Evolutionary conservation across 345 rosid species (phyloP).

Genomic region (Sonneratia alba): DNA sequence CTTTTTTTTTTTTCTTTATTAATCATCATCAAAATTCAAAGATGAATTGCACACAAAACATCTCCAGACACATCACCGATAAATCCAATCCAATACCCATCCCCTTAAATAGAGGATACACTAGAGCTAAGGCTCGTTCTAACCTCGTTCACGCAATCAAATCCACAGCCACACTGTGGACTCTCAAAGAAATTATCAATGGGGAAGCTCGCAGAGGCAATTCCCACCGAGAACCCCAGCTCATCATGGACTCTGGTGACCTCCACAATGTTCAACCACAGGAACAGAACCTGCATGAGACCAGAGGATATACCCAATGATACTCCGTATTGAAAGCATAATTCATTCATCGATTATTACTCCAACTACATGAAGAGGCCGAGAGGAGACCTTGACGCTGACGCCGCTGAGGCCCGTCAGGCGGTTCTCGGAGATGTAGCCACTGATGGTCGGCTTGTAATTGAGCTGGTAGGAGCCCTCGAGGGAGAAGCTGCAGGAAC

Average conservation of each 20-base stretch:
- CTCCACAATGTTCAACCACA: slow-evolving; percentile 91
- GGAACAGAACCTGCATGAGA: slow-evolving; percentile 38
- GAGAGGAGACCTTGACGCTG: slow-evolving; percentile 51
- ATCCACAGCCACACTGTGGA: slow-evolving; percentile 98
- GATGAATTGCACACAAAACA: neutral
- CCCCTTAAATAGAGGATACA: slow-evolving; percentile 44
- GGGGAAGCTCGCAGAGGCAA: slow-evolving; percentile 67
- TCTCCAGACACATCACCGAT: neutral
- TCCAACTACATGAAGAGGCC: too few species aligned
- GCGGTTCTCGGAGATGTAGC: slow-evolving; percentile 49
- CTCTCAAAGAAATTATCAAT: slow-evolving; percentile 71
- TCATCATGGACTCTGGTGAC: slow-evolving; percentile 52
- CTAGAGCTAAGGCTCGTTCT: slow-evolving; percentile 28
- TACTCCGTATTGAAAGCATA: slow-evolving; percentile 37
- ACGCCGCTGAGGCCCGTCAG: slow-evolving; percentile 56
- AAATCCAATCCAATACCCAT: neutral
- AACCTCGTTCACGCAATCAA: slow-evolving; percentile 41
- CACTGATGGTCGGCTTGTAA: slow-evolving; percentile 67
- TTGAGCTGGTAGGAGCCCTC: slow-evolving; percentile 80
- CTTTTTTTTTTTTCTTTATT: neutral
- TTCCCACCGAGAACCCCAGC: slow-evolving; percentile 77
- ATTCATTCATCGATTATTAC: too few species aligned
- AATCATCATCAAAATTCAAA: neutral
- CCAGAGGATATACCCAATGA: slow-evolving; percentile 13
- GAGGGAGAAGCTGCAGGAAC: slow-evolving; percentile 73